Percentiles rank a stretch among this genome's conserved stretches.
Evolutionary conservation across 192 early-diverging fungal species (phyloP).

Genomic region (Backusella tuberculispora): DNA sequence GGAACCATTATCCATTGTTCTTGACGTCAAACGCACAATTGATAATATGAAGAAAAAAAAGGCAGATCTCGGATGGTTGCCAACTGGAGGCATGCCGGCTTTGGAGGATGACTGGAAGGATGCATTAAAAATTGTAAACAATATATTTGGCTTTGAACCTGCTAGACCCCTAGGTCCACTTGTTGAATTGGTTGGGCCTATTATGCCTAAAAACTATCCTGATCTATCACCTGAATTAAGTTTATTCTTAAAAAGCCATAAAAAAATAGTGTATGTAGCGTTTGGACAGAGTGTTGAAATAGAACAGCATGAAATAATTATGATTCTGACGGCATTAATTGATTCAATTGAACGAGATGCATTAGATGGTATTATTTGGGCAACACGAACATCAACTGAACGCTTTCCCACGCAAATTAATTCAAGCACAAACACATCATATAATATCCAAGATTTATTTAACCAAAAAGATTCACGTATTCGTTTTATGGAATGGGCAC

Average conservation of each 20-base stretch:
- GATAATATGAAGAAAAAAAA: background rate
- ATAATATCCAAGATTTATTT: background rate
- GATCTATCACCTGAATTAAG: background rate
- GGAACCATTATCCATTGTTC: background rate
- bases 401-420: background rate
- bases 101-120: conserved; percentile 12
- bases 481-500: conserved; percentile 25
- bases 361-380: conserved; percentile 46
- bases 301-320: background rate
- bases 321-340: conserved; percentile 35
- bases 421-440: background rate
- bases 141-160: conserved; percentile 27
- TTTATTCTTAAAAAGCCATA: conserved; percentile 26
- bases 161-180: conserved; percentile 33
- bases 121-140: conserved; percentile 35
- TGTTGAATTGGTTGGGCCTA: conserved; percentile 39
- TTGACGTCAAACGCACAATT: background rate
- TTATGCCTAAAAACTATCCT: conserved; percentile 33
- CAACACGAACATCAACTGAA: background rate
- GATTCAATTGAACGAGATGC: conserved; percentile 26
- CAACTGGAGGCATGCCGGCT: background rate
- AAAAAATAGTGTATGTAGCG: conserved; percentile 32
- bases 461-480: background rate
- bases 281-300: conserved; percentile 37
- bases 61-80: background rate